These are phyloP conservation scores for Populus trichocarpa DNA, from an alignment of 441 rosid species.

Conservation along the genomic window DNA sequence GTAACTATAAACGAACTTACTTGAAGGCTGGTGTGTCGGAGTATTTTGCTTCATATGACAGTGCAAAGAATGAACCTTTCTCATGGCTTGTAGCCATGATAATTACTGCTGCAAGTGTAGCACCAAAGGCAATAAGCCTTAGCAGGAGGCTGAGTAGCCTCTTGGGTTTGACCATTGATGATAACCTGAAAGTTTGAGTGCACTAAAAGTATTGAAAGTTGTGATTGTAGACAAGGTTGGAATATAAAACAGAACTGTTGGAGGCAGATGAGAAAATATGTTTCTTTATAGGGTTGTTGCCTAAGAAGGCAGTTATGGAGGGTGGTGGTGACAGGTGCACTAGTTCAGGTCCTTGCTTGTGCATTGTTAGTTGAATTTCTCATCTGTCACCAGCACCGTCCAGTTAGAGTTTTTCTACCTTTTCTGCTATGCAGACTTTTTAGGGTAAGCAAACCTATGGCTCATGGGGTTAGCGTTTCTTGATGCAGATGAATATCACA, in stretches of 20 bases:
- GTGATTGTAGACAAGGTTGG: background rate
- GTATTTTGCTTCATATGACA: conserved; percentile 52
- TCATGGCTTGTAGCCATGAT: conserved; percentile 68
- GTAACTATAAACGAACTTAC: conserved; percentile 27
- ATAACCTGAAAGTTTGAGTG: background rate
- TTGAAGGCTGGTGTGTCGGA: conserved; percentile 58
- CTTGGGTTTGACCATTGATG: conserved; percentile 44
- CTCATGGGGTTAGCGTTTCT: background rate
- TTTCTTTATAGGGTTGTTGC: background rate
- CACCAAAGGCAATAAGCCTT: conserved; percentile 53
- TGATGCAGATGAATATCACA: background rate
- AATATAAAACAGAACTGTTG: background rate
- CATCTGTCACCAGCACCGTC: conserved; percentile 9
- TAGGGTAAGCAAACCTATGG: background rate
- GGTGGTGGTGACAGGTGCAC: background rate
- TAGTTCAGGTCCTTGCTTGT: background rate
- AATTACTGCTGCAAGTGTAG: conserved; percentile 51
- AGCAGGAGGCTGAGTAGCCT: conserved; percentile 39
- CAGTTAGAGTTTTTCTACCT: background rate
- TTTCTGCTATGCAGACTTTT: background rate
- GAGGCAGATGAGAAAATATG: background rate
- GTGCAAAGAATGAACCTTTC: conserved; percentile 31
- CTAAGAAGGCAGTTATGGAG: background rate
- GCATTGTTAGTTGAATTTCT: conserved; percentile 11
- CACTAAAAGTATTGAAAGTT: background rate